phyloP scores from a whole-genome alignment of 1,139 yeast species.

The Protomyces inouyei region DNA sequence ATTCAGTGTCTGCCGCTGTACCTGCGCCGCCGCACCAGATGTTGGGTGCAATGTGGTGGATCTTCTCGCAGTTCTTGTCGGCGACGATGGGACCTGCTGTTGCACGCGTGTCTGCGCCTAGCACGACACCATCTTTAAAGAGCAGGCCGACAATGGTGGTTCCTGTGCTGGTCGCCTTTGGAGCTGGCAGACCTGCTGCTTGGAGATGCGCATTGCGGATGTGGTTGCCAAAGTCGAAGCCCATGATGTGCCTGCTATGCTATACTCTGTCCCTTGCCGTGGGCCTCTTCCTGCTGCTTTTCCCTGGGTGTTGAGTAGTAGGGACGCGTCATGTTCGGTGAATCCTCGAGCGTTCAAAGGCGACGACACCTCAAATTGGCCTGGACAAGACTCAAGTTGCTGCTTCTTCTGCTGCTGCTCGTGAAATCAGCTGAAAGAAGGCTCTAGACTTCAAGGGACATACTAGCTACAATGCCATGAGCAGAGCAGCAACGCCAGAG shows the following conservation, averaged over 20 bases:
- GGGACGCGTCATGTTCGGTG: too few relatives aligned
- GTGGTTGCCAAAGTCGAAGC: constrained; percentile 29
- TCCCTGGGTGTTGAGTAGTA: too few relatives aligned
- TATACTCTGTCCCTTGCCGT: neutral
- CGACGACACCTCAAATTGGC: too few relatives aligned
- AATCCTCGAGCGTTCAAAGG: too few relatives aligned
- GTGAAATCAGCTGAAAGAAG: too few relatives aligned
- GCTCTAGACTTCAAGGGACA: too few relatives aligned
- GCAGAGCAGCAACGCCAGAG: constrained; percentile 1
- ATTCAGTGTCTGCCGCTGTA: constrained; percentile 96
- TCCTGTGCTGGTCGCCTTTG: constrained; percentile 94
- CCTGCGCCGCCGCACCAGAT: constrained; percentile 96
- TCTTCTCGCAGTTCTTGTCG: constrained; percentile 94
- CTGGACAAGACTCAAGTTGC: too few relatives aligned
- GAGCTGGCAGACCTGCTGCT: constrained; percentile 58
- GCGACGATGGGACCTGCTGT: constrained; percentile 95
- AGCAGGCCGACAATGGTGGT: constrained; percentile 96
- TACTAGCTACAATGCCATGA: neutral
- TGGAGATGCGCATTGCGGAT: constrained; percentile 18
- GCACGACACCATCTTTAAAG: constrained; percentile 68
- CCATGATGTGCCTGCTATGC: neutral
- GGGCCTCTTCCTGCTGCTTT: too few relatives aligned
- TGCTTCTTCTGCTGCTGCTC: too few relatives aligned
- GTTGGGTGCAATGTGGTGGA: constrained; percentile 83
- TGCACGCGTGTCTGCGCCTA: constrained; percentile 98